A percentile compares a stretch with the other conserved stretches of the same genome.
phyloP scores from a whole-genome alignment of 495 filamentous ascomycete species.

The Penicillium simplicissimum region DNA sequence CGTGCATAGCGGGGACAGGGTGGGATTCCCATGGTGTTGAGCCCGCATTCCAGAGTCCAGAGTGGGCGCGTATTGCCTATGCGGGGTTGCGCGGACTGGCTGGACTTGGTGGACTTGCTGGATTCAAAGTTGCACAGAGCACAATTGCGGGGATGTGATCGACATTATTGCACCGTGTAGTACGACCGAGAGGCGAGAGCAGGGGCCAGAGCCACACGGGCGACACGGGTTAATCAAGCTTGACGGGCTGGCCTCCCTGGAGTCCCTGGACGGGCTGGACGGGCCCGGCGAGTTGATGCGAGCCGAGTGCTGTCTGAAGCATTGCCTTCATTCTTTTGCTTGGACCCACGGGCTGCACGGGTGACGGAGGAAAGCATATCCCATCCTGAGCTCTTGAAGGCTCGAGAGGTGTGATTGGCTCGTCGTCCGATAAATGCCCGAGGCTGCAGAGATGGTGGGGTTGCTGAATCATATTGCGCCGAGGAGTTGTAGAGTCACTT shows the following conservation, averaged over 20 bases:
- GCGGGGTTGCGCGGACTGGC: conserved; percentile 18
- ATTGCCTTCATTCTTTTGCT: not conserved
- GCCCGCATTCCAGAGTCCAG: conserved; percentile 9
- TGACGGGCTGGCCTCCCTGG: not conserved
- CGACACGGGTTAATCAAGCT: not conserved
- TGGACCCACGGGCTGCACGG: not conserved
- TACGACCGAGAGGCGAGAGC: not conserved
- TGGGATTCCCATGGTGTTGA: conserved; percentile 3
- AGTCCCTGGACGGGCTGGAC: not conserved
- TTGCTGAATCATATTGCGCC: conserved; percentile 3
- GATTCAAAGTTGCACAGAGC: not conserved
- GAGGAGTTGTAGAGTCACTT: not conserved
- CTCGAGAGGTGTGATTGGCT: not conserved
- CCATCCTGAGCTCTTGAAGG: not conserved
- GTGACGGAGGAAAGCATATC: not conserved
- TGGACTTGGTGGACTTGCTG: not conserved
- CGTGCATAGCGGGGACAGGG: conserved; percentile 12
- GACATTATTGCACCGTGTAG: not conserved
- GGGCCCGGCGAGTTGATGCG: not conserved
- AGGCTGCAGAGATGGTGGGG: conserved; percentile 1
- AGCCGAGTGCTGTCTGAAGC: not conserved
- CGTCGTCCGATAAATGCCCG: conserved; percentile 7
- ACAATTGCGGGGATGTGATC: conserved; percentile 1
- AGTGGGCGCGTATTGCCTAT: conserved; percentile 20
- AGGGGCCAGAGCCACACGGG: not conserved